phyloP scores from a whole-genome alignment of 176 grass and related monocot species.

The Oryza meridionalis region DNA sequence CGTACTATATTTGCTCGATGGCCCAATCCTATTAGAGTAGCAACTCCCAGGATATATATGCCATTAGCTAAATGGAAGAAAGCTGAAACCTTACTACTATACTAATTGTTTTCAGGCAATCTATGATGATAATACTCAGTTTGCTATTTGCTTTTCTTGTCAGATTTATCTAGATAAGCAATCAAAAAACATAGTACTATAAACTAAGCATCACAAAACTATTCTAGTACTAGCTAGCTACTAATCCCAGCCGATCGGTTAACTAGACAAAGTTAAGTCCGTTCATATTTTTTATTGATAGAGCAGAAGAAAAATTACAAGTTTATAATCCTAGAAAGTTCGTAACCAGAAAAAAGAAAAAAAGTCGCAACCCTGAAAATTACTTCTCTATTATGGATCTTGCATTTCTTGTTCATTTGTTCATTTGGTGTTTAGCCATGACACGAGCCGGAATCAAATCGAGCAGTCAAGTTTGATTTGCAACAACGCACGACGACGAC shows the following conservation, averaged over 20 bases:
- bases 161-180: background rate
- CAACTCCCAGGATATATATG: background rate
- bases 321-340: too few species aligned
- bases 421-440: background rate
- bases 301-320: too few species aligned
- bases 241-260: too few species aligned
- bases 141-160: background rate
- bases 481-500: too few species aligned
- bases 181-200: background rate
- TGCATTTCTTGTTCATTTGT: background rate
- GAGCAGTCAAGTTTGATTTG: background rate
- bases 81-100: background rate
- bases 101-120: background rate
- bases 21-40: background rate
- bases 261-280: too few species aligned
- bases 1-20: background rate
- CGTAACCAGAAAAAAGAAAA: too few species aligned
- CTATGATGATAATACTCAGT: too few species aligned
- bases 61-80: background rate
- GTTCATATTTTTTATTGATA: too few species aligned
- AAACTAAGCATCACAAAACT: too few species aligned
- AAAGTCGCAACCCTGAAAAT: too few species aligned
- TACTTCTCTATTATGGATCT: conserved; percentile 38
- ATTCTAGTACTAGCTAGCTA: too few species aligned
- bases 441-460: background rate